phyloP scores from a whole-genome alignment of 2,329 filamentous ascomycete genomes.

The Fusarium musae region DNA sequence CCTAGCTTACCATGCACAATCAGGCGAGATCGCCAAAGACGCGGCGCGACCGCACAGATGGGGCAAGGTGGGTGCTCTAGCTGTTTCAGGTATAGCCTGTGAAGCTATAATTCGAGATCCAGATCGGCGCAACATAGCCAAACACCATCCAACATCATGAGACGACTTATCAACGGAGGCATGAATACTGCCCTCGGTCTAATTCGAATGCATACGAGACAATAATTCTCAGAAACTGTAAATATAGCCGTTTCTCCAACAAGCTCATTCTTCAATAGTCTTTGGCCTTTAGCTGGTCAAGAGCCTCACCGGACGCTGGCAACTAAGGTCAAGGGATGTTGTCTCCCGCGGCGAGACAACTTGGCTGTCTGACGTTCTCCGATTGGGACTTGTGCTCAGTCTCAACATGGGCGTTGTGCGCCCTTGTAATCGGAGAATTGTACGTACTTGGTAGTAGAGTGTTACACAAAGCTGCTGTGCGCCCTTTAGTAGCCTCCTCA shows the following conservation, averaged over 20 bases:
- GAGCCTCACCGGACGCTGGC: conserved; percentile 4
- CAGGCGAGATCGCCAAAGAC: conserved; percentile 43
- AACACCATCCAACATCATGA: background rate
- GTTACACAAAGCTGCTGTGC: conserved; percentile 20
- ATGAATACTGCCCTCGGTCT: background rate
- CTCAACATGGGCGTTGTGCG: conserved; percentile 3
- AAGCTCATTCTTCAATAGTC: background rate
- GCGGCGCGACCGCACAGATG: conserved; percentile 40
- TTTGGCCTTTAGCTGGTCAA: background rate
- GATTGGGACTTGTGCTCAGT: conserved; percentile 9
- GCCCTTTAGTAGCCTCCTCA: conserved; percentile 3
- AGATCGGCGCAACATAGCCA: background rate
- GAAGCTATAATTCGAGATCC: conserved; percentile 4
- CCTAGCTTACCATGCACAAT: conserved; percentile 36
- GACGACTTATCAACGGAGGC: background rate
- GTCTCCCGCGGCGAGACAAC: conserved; percentile 10
- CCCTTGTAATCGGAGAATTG: conserved; percentile 25
- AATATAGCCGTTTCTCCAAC: background rate
- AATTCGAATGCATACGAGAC: fast-evolving
- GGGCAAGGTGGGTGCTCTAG: conserved; percentile 34
- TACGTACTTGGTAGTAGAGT: conserved; percentile 30
- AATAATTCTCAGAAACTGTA: background rate
- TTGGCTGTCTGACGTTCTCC: conserved; percentile 18
- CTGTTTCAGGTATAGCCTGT: conserved; percentile 17
- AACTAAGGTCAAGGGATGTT: conserved; percentile 10